Base-by-base conservation (phyloP, 257 asterid genomes). In the Solanum habrochaites region DNA sequence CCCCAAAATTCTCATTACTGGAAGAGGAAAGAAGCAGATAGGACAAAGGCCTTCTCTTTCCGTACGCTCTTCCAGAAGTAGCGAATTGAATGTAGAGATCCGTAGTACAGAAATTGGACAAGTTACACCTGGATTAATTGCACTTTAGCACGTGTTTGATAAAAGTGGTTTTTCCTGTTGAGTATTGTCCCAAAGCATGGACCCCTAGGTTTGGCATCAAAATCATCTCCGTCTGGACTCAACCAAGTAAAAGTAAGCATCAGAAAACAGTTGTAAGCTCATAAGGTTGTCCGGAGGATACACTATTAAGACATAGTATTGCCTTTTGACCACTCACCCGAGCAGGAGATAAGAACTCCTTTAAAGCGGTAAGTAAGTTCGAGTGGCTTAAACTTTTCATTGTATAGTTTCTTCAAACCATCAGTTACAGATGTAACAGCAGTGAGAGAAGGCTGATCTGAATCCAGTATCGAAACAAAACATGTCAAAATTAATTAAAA, bases 131-230 rank as follows among this genome's bases (percentile, higher is more conserved):
- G 99, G 99, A 92, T n/a, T 97, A 97, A 87, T 88, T 92, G 90
- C 93, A 86, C 45, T 94, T 93, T 64, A 97, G 96, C 88, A 97
- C 87, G 88, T 97, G 99, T 83, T 97, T 95, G 62, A 97, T 97
- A 70, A 97, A 97, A 35, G 99, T 97, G 49, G 99, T 97, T 91
- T 97, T 97, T 70, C 98, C 99, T 3, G 99, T 97, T 85, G 99
- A 97, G 91, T 97, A 97, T 78, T 97, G 99, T 83, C 99, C 99
- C 98, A 86, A 89, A 97, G 99, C 99, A 95, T 97, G n/a, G 90
- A 97, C n/a, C 97, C 98, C 95, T 94, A 21, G 99, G 99, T 84
- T 95, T 97, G 88, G 99, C 96, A 85, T 96, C 98, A 90, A 95
- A 97, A 90, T 97, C 99, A 15, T 97, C 70, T 83, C 90, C 21